Base-by-base conservation (phyloP, 2,329 filamentous ascomycete species). In the Coniochaeta prunicola region DNA sequence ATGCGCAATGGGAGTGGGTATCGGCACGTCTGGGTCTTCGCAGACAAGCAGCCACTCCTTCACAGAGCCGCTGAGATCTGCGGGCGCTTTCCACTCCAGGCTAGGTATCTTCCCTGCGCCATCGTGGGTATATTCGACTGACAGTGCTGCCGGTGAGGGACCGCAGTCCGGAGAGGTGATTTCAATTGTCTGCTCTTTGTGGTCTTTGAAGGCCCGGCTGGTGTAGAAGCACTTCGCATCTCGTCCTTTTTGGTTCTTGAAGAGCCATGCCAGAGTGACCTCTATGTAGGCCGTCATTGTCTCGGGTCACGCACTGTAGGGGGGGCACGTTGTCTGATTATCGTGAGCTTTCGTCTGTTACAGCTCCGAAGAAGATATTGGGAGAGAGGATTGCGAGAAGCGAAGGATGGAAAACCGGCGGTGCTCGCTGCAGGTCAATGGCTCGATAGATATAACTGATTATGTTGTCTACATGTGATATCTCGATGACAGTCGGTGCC, bases 11-110 rank as follows among this genome's bases (percentile, higher is more conserved):
- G 78, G 74, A 10, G 69, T 74, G 7, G 75, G 72, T 31, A 79
- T 56, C 19, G 77, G 76, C 17, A 74, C 74, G 64, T 80, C 78
- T 1, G 76, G 76, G 57, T 82, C 77, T 60, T 80, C 77, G 40
- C 66, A 68, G 15, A 80, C 65, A 17, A 82, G 64, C 19, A 81
- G 59, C 71, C 77, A 82, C 64, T 82, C 70, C 57, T 71, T 71
- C 12, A 77, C 70, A 21, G 59, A 45, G 3, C 28, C 58, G 7
- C 64, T 64, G 8, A 70, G 58, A 1, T 66, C 66, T 4, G 66
- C 62, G 3, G 71, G 67, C 10, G 65, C 63, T 6, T 71, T 66
- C 77, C 77, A 81, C 40, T 63, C 64, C 26, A 80, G 59, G 6
- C 69, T 68, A 0, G 79, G 77, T 38, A 80, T 72, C 19, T 64